These are phyloP conservation scores for Ceratobasidium sp. DNA, from an alignment of 1,284 basidiomycete genomes.

Conservation along the genomic window DNA sequence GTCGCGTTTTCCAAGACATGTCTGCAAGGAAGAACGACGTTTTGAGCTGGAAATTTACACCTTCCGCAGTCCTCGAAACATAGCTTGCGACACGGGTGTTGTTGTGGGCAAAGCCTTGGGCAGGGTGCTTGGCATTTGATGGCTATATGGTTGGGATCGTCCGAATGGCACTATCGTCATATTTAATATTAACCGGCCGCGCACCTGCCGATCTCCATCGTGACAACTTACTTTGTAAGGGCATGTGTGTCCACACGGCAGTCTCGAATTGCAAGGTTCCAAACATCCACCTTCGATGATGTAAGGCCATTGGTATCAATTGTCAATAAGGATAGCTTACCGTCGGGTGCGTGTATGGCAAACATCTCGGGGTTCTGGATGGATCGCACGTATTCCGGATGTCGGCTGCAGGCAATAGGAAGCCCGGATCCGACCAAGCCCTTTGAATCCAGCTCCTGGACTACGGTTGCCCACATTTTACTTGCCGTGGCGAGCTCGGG, in stretches of 20 bases:
- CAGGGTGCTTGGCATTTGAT: constrained; percentile 67
- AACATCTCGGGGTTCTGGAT: constrained; percentile 67
- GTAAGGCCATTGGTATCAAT: not conserved
- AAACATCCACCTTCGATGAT: constrained; percentile 68
- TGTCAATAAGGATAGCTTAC: constrained; percentile 52
- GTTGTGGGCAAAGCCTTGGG: constrained; percentile 62
- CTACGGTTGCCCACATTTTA: constrained; percentile 68
- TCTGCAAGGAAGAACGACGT: constrained; percentile 69
- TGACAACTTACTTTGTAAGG: constrained; percentile 59
- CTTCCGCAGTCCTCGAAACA: constrained; percentile 61
- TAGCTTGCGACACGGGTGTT: constrained; percentile 67
- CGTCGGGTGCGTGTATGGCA: constrained; percentile 66
- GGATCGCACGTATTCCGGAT: constrained; percentile 59
- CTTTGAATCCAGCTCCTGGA: constrained; percentile 64
- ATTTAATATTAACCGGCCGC: not conserved
- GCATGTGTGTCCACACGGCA: constrained; percentile 76
- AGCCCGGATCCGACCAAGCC: constrained; percentile 64
- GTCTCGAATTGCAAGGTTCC: constrained; percentile 62
- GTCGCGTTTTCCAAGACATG: constrained; percentile 61
- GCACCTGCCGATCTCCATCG: constrained; percentile 52
- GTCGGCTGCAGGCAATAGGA: constrained; percentile 68
- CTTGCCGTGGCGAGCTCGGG: constrained; percentile 61
- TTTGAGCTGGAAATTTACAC: constrained; percentile 62
- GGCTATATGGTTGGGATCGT: constrained; percentile 65
- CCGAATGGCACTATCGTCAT: constrained; percentile 67